Evolutionary conservation across 164 flowering plant species (phyloP), one percentile per base, ranked within the genome.

Genomic region (Magnolia kwangsiensis): DNA sequence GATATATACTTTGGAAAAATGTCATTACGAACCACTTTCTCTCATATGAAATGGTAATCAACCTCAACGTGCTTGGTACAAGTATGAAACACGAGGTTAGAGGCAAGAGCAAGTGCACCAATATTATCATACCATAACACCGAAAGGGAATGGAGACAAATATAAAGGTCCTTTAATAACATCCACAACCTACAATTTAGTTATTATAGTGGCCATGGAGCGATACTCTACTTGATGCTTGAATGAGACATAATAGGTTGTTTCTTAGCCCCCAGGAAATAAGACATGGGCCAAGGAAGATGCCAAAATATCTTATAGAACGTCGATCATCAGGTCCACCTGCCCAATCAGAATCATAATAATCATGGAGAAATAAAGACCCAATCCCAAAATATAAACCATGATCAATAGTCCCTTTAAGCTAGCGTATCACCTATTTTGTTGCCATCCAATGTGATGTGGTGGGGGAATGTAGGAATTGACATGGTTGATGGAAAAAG

Each of bases 201-300:
- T 4, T 4, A 4, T 37, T 3, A 4, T 37, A 4, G 45, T 37
- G 45, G 45, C 45, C 45, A 37, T 37, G 45, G 45, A 37, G 0
- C 45, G 5, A 37, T 37, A 4, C 5, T 37, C 45, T 3, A 37
- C 45, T 37, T 37, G 4, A 4, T 37, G 19, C 63, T 58, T 13
- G 73, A 71, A 8, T 58, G 55, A 1, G 61, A 18, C 49, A 71
- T 18, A 50, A n/a, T n/a, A 10, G 10, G 58, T 45, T 71, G 73
- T 13, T 71, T 71, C 58, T 71, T 71, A 21, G 73, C 73, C 18
- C 58, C 55, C 73, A 71, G 4, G 58, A 14, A n/a, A 71, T 51
- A 16, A 71, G 73, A 55, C 18, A n/a, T 3, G 58, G 21, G 3
- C 73, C 73, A 45, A 71, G 7, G 11, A 18, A 51, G 2, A 50